Evolutionary conservation across 192 early-diverging fungal species (phyloP).

Genomic region (Backusella liffmaniae): DNA sequence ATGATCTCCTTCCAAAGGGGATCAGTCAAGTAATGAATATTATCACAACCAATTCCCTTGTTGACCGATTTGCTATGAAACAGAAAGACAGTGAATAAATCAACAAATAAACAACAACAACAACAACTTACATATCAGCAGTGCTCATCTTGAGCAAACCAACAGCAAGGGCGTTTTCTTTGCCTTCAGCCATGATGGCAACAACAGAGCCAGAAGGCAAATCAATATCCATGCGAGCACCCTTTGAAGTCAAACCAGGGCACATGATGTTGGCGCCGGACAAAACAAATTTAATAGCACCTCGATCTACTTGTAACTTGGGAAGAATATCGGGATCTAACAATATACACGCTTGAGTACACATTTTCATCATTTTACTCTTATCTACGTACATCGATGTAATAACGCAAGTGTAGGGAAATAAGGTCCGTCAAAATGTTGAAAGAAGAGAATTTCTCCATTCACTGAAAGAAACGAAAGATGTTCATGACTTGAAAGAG

Average conservation of each 20-base stretch:
- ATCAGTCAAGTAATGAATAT: constrained; percentile 88
- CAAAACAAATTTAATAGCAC: constrained; percentile 98
- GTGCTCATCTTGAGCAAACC: constrained; percentile 88
- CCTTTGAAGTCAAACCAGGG: constrained; percentile 93
- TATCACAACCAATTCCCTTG: constrained; percentile 89
- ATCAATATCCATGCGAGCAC: constrained; percentile 75
- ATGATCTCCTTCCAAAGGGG: constrained; percentile 67
- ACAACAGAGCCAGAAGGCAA: constrained; percentile 75
- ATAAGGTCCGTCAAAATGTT: constrained; percentile 92
- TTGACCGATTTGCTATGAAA: constrained; percentile 57
- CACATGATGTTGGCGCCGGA: constrained; percentile 99
- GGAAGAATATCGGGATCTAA: constrained; percentile 90
- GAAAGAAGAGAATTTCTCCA: constrained; percentile 88
- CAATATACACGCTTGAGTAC: background rate
- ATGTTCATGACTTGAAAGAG: constrained; percentile 71
- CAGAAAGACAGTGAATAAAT: constrained; percentile 11
- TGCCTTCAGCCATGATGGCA: constrained; percentile 93
- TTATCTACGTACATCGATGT: constrained; percentile 74
- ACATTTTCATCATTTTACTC: background rate
- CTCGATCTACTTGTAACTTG: constrained; percentile 88
- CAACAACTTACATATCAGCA: constrained; percentile 73
- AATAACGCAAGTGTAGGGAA: constrained; percentile 84
- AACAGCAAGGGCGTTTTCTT: constrained; percentile 90
- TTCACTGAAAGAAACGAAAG: constrained; percentile 83
- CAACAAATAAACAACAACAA: background rate